Conservation (phyloP, 345 rosid genomes). For the Combretum micranthum region DNA sequence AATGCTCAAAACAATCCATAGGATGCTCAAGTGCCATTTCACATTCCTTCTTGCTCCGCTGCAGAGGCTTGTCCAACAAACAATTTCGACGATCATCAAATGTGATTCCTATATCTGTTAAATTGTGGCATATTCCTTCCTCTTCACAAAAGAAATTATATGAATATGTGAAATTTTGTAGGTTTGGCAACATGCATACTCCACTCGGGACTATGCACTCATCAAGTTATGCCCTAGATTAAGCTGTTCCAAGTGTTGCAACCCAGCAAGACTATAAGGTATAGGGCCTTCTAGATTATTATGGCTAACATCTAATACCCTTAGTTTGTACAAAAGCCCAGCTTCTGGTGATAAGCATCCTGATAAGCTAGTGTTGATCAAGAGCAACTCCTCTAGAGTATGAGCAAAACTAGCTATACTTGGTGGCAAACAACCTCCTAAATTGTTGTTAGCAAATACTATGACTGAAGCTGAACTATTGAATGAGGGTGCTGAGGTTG, state of each 20-base stretch:
- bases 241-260: conserved; percentile 63
- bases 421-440: conserved; percentile 75
- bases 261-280: conserved; percentile 78
- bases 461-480: conserved; percentile 49
- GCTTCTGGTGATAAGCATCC: conserved; percentile 89
- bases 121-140: conserved; percentile 62
- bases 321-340: conserved; percentile 67
- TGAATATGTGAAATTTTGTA: conserved; percentile 59
- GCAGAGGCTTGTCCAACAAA: conserved; percentile 63
- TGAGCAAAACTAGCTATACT: conserved; percentile 58
- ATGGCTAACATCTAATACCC: conserved; percentile 68
- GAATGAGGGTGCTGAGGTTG: conserved; percentile 14
- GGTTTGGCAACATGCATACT: conserved; percentile 59
- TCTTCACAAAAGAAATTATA: conserved; percentile 81
- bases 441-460: conserved; percentile 75
- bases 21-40: conserved; percentile 53
- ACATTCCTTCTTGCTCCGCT: conserved; percentile 62
- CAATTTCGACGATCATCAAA: conserved; percentile 72
- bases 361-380: conserved; percentile 60
- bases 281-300: conserved; percentile 71
- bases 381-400: conserved; percentile 64
- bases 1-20: conserved; percentile 52
- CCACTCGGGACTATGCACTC: conserved; percentile 53
- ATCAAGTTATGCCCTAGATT: conserved; percentile 68
- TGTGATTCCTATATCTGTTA: conserved; percentile 43